Conservation (phyloP, 345 rosid species). For the Citrus cavaleriei region DNA sequence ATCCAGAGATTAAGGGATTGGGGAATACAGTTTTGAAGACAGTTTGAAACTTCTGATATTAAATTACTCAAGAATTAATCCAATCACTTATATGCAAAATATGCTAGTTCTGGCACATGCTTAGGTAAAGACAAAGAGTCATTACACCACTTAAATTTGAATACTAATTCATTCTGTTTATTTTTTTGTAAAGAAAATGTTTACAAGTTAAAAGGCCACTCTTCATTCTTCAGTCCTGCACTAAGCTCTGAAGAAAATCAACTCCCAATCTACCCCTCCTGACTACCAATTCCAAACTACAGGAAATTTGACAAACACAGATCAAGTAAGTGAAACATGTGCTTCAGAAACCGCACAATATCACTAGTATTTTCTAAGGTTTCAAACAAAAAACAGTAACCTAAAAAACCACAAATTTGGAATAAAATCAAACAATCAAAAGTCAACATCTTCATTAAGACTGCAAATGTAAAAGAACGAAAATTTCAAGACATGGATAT, state of each 20-base stretch:
- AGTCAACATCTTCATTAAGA: neutral
- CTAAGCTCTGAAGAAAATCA: neutral
- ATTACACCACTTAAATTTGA: neutral
- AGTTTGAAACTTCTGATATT: too few relatives aligned
- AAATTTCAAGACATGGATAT: slow-evolving; percentile 41
- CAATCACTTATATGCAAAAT: too few relatives aligned
- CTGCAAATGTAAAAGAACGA: neutral
- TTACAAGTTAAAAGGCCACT: neutral
- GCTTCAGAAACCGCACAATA: neutral
- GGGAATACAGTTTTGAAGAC: too few relatives aligned
- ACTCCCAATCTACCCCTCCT: neutral
- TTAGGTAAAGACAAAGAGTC: too few relatives aligned
- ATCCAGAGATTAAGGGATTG: too few relatives aligned
- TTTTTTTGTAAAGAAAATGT: neutral
- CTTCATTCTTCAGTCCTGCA: neutral
- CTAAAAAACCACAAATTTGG: neutral
- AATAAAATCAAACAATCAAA: neutral
- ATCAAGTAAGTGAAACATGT: neutral
- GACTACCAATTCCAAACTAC: neutral
- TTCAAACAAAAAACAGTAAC: neutral
- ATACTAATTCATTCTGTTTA: neutral
- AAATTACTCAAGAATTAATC: too few relatives aligned
- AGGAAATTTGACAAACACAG: neutral
- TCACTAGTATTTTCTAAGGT: neutral
- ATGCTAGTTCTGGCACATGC: too few relatives aligned